Conservation (phyloP, 495 filamentous ascomycete genomes). For the Xylaria venustula region DNA sequence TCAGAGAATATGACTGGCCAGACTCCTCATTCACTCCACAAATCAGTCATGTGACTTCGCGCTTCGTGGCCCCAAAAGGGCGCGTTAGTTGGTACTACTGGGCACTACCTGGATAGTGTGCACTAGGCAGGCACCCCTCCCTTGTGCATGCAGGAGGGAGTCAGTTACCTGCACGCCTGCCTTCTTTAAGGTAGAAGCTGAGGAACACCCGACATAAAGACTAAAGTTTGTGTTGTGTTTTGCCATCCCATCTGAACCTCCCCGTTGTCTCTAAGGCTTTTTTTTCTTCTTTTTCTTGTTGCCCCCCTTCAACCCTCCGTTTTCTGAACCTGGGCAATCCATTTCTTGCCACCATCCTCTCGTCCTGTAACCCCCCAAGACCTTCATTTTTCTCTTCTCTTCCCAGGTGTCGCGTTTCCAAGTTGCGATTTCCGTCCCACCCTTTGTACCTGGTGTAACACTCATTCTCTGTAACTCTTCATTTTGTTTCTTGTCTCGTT, state of each 20-base stretch:
- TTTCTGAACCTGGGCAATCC: neutral
- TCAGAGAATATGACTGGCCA: neutral
- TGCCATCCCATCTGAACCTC: neutral
- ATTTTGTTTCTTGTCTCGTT: neutral
- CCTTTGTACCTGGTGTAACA: too few relatives aligned
- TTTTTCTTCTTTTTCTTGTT: neutral
- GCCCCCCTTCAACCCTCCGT: neutral
- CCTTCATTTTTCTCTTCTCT: too few relatives aligned
- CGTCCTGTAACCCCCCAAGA: too few relatives aligned
- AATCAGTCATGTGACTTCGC: conserved; percentile 4
- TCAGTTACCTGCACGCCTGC: neutral
- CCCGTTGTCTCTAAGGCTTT: neutral
- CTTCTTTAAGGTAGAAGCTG: too few relatives aligned
- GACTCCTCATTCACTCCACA: neutral
- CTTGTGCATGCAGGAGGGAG: too few relatives aligned
- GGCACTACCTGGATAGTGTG: too few relatives aligned
- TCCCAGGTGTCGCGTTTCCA: too few relatives aligned
- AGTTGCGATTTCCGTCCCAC: neutral
- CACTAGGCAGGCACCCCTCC: neutral
- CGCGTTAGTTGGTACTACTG: conserved; percentile 8
- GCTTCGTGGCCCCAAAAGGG: neutral
- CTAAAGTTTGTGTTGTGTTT: too few relatives aligned
- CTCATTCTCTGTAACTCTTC: too few relatives aligned
- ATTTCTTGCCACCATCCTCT: too few relatives aligned
- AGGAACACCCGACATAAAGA: too few relatives aligned